Base-by-base conservation (phyloP, 306 rosid species). In the Cercis canadensis region DNA sequence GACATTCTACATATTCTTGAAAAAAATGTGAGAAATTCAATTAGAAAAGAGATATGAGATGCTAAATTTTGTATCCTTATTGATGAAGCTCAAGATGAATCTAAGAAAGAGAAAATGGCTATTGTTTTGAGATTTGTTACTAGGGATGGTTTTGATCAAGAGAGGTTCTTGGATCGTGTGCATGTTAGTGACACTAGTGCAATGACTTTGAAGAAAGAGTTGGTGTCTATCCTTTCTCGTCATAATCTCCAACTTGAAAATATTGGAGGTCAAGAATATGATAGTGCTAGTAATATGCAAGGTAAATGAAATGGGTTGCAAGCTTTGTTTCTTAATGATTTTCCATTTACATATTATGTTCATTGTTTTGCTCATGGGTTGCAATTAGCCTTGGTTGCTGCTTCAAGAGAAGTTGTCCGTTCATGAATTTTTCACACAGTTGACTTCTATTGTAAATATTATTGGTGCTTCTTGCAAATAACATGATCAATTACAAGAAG, bases 271-370 rank as follows among this genome's bases (percentile, higher is more conserved):
- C 15, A 73, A 51, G 16, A 57, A 36, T 54, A 54, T 41, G 64
- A 73, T 54, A 57, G 37, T 62, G 78, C 55, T 4, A n/a, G 33
- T 8, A 60, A 60, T 2, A 37, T 72, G 69, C 18, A n/a, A 39
- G 66, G 47, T 18, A 1, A 11, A 52, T 49, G 31, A 39, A 72
- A 60, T 72, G 11, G 59, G 8, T 19, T 72, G 7, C 40, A 72
- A 59, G 62, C 40, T 34, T 34, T 34, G 7, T 34, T 34, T 34
- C 39, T 34, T 34, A 34, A 34, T 34, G 39, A 34, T 3, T 34
- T 4, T 7, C 7, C 39, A 34, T 34, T 3, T 7, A 34, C 39
- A 34, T 34, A 34, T 34, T 34, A 34, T 34, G 39, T 34, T 7
- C 39, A 7, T 34, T 34, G 39, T 7, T 34, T 34, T 34, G 39